Evolutionary conservation across 805 yeast genomes (phyloP), one percentile per base, ranked within the genome.

Genomic region (Saccharomyces mikatae): DNA sequence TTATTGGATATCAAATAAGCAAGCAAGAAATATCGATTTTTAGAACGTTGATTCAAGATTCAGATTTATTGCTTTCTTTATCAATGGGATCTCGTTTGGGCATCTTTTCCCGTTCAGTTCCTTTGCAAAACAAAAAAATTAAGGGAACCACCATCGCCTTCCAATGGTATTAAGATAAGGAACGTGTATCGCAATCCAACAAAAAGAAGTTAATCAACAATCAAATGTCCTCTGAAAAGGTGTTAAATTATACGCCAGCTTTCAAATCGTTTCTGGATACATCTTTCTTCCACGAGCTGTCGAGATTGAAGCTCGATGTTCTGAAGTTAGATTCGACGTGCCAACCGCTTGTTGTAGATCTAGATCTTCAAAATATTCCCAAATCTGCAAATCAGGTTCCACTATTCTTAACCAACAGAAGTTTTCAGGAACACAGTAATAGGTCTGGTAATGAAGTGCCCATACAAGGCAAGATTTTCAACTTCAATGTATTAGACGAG

Each of bases 401-500:
- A n/a, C 47, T 68, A 17, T 61, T 57, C 41, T 53, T 69, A 5
- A 55, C 69, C 51, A 64, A 64, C 44, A 62, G 63, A 8, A 70
- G 79, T 53, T 77, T 78, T 52, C 55, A 53, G 46, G 53, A 47
- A 22, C 13, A 61, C 14, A 50, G 46, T n/a, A 46, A 14, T 3
- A 31, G 24, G 46, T 32, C 29, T 0, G 14, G 6, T 10, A 62
- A 54, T 14, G 58, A 47, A 2, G 41, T 57, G 5, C 55, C 54
- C 14, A 46, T 62, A 22, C 56, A 54, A 13, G 87, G 87, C 1
- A 52, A 58, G 22, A 58, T 83, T 24, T 63, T 71, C 47, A 90
- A 90, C 66, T 80, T 83, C 48, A 94, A 94, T 69, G 89, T 96
- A 0, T 74, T 90, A 32, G 97, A 92, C 60, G 90, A 88, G 58